A percentile compares a stretch with the other conserved stretches of the same genome.
Conservation (phyloP, 1,284 basidiomycete genomes). For the Malassezia slooffiae region DNA sequence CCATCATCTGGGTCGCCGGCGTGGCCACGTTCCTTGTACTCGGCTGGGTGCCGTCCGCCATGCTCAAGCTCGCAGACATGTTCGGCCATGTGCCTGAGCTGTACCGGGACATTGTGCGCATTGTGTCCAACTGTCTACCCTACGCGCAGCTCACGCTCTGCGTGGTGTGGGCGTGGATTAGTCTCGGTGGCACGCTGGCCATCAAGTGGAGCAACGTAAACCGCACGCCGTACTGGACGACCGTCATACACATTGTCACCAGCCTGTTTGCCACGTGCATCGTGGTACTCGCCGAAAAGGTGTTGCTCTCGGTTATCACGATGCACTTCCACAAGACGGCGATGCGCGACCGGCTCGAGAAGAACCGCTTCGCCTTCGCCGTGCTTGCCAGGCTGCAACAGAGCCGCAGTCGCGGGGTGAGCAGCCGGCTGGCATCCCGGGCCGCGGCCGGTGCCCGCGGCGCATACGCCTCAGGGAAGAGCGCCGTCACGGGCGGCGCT, state of each 20-base stretch:
- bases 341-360: conserved; percentile 37
- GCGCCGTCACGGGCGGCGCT: too few relatives aligned
- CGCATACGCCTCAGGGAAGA: too few relatives aligned
- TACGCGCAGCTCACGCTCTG: conserved; percentile 40
- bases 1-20: conserved; percentile 38
- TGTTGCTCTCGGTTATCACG: conserved; percentile 28
- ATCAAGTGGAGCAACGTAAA: conserved; percentile 16
- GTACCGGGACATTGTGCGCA: conserved; percentile 32
- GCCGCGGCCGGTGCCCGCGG: too few relatives aligned
- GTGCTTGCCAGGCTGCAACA: conserved; percentile 35
- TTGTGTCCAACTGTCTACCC: conserved; percentile 29
- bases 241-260: conserved; percentile 13
- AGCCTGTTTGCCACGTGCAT: conserved; percentile 35
- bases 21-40: conserved; percentile 37
- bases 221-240: conserved; percentile 15
- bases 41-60: conserved; percentile 27
- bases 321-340: conserved; percentile 44
- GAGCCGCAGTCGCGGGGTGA: not conserved
- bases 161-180: conserved; percentile 43
- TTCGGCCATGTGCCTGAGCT: conserved; percentile 34
- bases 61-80: conserved; percentile 28
- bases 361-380: conserved; percentile 31
- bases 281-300: conserved; percentile 35
- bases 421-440: too few relatives aligned
- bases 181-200: conserved; percentile 31